Evolutionary conservation across 139 green algal species (phyloP).

Genomic region (Micromonas pusilla): DNA sequence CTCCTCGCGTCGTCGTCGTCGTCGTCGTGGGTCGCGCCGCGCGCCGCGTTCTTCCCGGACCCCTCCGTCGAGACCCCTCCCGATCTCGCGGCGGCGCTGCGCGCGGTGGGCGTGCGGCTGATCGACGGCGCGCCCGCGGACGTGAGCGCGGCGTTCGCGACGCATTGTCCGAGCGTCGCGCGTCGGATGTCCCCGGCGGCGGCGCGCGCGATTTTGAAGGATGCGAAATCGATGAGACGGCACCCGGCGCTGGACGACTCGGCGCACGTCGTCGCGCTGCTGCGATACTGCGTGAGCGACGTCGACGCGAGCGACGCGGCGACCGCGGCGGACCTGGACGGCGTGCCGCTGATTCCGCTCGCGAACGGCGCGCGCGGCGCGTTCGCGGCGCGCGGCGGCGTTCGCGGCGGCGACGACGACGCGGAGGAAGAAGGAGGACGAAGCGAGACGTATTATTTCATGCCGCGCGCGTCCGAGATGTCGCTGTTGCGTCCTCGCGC

Average conservation of each 20-base stretch:
- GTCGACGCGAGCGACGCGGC: slow-evolving; percentile 23
- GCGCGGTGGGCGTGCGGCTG: slow-evolving; percentile 32
- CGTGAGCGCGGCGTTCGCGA: slow-evolving; percentile 21
- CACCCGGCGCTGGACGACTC: slow-evolving; percentile 3
- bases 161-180: slow-evolving; percentile 14
- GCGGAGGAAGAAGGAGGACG: no score
- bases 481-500: background rate
- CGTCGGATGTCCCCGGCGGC: slow-evolving; percentile 31
- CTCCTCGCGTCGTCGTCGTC: background rate
- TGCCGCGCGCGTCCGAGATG: slow-evolving; percentile 6
- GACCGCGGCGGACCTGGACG: slow-evolving; percentile 36
- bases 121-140: background rate
- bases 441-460: slow-evolving; percentile 2
- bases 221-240: background rate
- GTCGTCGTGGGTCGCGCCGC: slow-evolving; percentile 33
- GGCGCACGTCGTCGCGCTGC: slow-evolving; percentile 24
- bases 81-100: slow-evolving; percentile 36
- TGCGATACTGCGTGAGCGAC: slow-evolving; percentile 58
- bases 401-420: background rate
- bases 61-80: background rate
- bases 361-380: slow-evolving; percentile 18
- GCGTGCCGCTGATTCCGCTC: slow-evolving; percentile 53
- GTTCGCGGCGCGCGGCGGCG: background rate
- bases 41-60: slow-evolving; percentile 36
- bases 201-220: slow-evolving; percentile 12